Evolutionary conservation across 2,329 filamentous ascomycete species (phyloP), one percentile per base, ranked within the genome.

Genomic region (Ophiostoma ips): DNA sequence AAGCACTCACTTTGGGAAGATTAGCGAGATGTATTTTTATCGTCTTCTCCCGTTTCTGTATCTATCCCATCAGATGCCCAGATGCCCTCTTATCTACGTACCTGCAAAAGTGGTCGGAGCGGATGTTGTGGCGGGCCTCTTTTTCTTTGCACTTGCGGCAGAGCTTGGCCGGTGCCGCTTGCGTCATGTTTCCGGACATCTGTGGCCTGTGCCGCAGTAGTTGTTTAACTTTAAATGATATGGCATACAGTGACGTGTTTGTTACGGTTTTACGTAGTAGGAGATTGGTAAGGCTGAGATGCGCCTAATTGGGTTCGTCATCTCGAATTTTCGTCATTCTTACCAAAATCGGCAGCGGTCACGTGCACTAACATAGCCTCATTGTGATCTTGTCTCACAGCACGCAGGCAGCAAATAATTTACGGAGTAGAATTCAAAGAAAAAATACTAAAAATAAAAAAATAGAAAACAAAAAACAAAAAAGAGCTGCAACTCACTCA

Each of bases 1-100:
- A 90, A 95, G 67, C 92, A 96, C 55, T 73, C 67, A 50, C 83
- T 87, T 7, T n/a, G n/a, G n/a, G n/a, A n/a, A n/a, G n/a, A n/a
- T n/a, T n/a, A n/a, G n/a, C n/a, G n/a, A n/a, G n/a, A n/a, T n/a
- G n/a, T n/a, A n/a, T n/a, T n/a, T n/a, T n/a, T n/a, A n/a, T n/a
- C n/a, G n/a, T n/a, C n/a, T n/a, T n/a, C n/a, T n/a, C n/a, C n/a
- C n/a, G n/a, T 2, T n/a, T 16, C 3, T 11, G 3, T 15, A 11
- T 6, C 36, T 46, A 37, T 46, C 38, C 21, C 30, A 21, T 5
- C 7, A 31, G n/a, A 1, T 36, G 3, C 24, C 9, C 15, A 15
- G 19, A 16, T 15, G 4, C 5, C 5, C 8, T 16, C 5, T 10
- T 10, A 13, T 6, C 5, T 35, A 55, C 70, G 57, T 62, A 79